Evolutionary conservation across 2,329 filamentous ascomycete genomes (phyloP).

Genomic region (Coniochaeta sp.): DNA sequence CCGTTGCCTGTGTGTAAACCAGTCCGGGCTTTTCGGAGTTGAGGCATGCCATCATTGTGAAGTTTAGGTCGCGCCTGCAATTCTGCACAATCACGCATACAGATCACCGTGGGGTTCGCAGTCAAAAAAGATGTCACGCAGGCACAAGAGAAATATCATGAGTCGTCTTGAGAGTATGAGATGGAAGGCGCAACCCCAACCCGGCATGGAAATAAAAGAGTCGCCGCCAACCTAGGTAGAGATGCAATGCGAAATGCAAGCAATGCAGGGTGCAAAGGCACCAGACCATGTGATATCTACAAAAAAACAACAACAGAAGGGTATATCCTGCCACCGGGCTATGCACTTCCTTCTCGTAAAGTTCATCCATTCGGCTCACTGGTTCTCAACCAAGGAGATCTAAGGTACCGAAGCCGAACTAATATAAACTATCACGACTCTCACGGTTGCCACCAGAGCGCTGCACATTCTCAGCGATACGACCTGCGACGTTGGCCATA

Average conservation of each 20-base stretch:
- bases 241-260: neutral
- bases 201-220: neutral
- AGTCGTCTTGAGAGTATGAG: neutral
- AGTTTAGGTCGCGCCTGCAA: too few relatives aligned
- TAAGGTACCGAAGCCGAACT: neutral
- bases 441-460: neutral
- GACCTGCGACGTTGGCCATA: conserved; percentile 26
- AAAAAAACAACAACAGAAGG: neutral
- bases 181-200: neutral
- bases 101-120: too few relatives aligned
- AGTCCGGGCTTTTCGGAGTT: too few relatives aligned
- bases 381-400: neutral
- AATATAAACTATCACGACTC: neutral
- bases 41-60: too few relatives aligned
- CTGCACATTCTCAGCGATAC: conserved; percentile 12
- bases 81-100: too few relatives aligned
- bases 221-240: neutral
- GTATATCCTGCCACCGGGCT: neutral
- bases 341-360: neutral
- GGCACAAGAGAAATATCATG: neutral
- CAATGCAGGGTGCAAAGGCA: neutral
- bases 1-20: too few relatives aligned
- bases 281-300: neutral
- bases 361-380: neutral
- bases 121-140: too few relatives aligned